Percentiles rank a stretch among this genome's conserved stretches.
Evolutionary conservation across 257 asterid species (phyloP).

Genomic region (Scutellaria barbata): DNA sequence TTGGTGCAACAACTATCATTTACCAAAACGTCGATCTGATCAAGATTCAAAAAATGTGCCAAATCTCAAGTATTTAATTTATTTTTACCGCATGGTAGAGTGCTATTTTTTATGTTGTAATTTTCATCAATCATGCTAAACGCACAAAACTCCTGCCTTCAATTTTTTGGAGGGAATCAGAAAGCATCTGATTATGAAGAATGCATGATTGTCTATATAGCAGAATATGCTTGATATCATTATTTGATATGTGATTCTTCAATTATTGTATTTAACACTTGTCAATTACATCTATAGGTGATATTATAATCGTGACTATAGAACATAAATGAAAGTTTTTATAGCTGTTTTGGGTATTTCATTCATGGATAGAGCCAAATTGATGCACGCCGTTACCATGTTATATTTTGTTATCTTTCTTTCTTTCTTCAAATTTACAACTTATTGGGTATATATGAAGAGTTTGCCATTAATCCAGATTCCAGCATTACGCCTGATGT

Average conservation of each 20-base stretch:
- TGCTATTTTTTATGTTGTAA: neutral
- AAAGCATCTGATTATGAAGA: neutral
- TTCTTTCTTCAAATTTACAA: neutral
- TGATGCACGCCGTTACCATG: neutral
- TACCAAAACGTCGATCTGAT: too few relatives aligned
- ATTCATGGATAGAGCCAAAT: neutral
- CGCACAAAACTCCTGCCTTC: neutral
- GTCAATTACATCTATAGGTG: neutral
- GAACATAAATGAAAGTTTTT: neutral
- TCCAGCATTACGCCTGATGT: conserved; percentile 15
- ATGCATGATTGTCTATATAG: neutral
- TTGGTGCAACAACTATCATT: too few relatives aligned
- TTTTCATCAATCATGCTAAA: neutral
- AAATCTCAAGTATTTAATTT: too few relatives aligned
- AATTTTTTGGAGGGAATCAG: too few relatives aligned
- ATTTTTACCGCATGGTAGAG: too few relatives aligned
- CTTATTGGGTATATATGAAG: neutral
- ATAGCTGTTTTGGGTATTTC: conserved; percentile 3
- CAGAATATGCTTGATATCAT: too few relatives aligned
- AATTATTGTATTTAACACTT: neutral
- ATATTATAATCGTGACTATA: neutral
- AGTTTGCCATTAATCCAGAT: conserved; percentile 21
- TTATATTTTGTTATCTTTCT: neutral
- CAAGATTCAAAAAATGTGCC: too few relatives aligned
- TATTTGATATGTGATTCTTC: too few relatives aligned